Evolutionary conservation across 2,329 filamentous ascomycete genomes (phyloP), one percentile per base, ranked within the genome.

Genomic region (Aureobasidium sp.): DNA sequence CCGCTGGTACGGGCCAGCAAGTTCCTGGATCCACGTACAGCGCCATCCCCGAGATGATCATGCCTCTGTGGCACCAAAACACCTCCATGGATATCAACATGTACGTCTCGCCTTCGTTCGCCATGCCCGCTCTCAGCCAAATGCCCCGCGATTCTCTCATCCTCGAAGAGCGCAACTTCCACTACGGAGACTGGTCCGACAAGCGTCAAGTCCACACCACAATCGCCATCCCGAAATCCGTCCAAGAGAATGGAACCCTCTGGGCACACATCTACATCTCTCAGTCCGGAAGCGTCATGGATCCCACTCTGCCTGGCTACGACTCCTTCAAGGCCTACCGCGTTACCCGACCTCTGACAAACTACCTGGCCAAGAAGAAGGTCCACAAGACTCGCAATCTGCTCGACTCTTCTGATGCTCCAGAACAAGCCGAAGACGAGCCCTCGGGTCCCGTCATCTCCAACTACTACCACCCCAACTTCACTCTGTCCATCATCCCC

Each of bases 381-480:
- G 81, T 86, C 41, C 81, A 82, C 68, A 97, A 97, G 82, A 90
- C 88, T 25, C 87, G 92, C 70, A 97, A 93, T 70, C 80, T 99
- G 61, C 80, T 99, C 47, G 78, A 82, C 55, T 77, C 78, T 42
- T 69, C 74, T 64, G 73, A 77, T 8, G 73, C 70, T 15, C 79
- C 81, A 7, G 78, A 81, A n/a, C 79, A 80, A n/a, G 78, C 81
- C 67, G 76, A 77, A 5, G 74, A 76, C 61, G 78, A 82, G 62
- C 78, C 79, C 2, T 76, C 81, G 5, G 86, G 87, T 0, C 87
- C 90, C n/a, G 79, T 87, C 59, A 84, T 96, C 65, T 85, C 84
- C 49, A 95, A 87, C 61, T 96, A 92, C 78, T 99, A 97, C 73
- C 94, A 99, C 75, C 89, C 94, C 7, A 99, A 99, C 75, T 88